Percentiles rank a stretch among this genome's conserved stretches.
Evolutionary conservation across 2,329 filamentous ascomycete genomes (phyloP).

Genomic region (Ophiostoma tasmaniense): DNA sequence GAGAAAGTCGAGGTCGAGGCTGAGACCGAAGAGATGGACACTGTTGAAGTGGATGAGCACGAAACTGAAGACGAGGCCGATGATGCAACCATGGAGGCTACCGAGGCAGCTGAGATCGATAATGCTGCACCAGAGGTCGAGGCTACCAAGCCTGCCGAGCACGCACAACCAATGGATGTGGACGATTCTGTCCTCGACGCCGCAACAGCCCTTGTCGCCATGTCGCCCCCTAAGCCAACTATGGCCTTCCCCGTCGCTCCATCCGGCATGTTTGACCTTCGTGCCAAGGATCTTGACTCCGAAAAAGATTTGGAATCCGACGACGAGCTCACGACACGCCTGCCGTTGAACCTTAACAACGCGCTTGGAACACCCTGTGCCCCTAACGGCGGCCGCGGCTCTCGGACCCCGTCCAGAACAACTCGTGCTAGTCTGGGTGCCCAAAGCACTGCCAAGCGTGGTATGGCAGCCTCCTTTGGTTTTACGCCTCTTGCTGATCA

Average conservation of each 20-base stretch:
- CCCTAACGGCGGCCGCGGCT: slow-evolving; percentile 22
- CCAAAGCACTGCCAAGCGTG: slow-evolving; percentile 26
- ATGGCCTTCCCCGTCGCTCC: slow-evolving; percentile 18
- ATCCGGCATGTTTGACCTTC: slow-evolving; percentile 35
- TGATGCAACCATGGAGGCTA: not conserved
- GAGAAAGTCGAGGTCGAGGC: slow-evolving; percentile 14
- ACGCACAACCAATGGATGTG: slow-evolving; percentile 20
- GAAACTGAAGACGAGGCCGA: slow-evolving; percentile 10
- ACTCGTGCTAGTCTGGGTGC: slow-evolving; percentile 18
- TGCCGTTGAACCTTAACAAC: slow-evolving; percentile 20
- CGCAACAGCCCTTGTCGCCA: slow-evolving; percentile 4
- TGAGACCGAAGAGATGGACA: not conserved
- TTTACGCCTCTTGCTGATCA: slow-evolving; percentile 58
- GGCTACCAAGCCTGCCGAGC: slow-evolving; percentile 10
- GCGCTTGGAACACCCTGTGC: slow-evolving; percentile 38
- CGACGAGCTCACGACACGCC: slow-evolving; percentile 37
- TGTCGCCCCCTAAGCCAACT: slow-evolving; percentile 21
- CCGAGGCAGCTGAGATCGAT: slow-evolving; percentile 7
- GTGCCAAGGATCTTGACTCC: slow-evolving; percentile 40
- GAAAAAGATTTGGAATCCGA: slow-evolving; percentile 51
- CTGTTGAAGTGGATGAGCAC: slow-evolving; percentile 2
- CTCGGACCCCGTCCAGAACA: slow-evolving; percentile 12
- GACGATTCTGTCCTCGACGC: slow-evolving; percentile 25
- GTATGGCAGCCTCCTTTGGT: slow-evolving; percentile 33
- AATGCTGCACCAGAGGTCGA: slow-evolving; percentile 1